Base-by-base conservation (phyloP, 73 alveolate genomes). In the Breviolum minutum region DNA sequence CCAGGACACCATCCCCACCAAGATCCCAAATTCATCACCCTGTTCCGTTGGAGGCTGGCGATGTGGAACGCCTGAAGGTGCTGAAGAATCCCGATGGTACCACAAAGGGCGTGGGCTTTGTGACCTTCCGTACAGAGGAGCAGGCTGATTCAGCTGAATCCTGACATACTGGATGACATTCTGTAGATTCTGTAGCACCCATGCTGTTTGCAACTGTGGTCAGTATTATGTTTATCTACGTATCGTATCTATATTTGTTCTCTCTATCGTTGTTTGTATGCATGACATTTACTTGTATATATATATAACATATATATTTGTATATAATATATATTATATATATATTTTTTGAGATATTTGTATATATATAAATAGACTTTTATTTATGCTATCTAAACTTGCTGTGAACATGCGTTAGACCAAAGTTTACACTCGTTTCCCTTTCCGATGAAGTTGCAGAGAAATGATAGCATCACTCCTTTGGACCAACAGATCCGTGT, bases 91-190 rank as follows among this genome's bases (percentile, higher is more conserved):
- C 94, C 32, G 94, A 86, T 63, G 94, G 94, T 79, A 86, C 64
- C 94, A 63, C 80, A 77, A 86, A 86, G 94, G 94, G 94, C 30
- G 79, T 86, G 19, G 77, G 94, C 94, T 86, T 86, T 11, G 94
- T 86, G 94, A 86, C 94, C 81, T 86, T 86, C 79, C 94, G 94
- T 6, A 86, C 81, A 11, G 94, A 86, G 94, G 94, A 86, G 29
- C 94, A 86, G 94, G 94, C 40, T 27, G 48, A 54, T 5, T 54
- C 63, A 9, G 85, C 8, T 27, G 86, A 20, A 20, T 30, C 19
- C 26, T 20, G 29, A 10, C 27, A 8, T 20, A 3, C 40, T 20
- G 4, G 81, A 8, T 26, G 81, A 71, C 12, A 20, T 16, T 73
- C n/a, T n/a, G n/a, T n/a, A n/a, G n/a, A n/a, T n/a, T n/a, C n/a